Evolutionary conservation across 192 early-diverging fungal species (phyloP), one percentile per base, ranked within the genome.

Genomic region (Entomortierella lignicola): DNA sequence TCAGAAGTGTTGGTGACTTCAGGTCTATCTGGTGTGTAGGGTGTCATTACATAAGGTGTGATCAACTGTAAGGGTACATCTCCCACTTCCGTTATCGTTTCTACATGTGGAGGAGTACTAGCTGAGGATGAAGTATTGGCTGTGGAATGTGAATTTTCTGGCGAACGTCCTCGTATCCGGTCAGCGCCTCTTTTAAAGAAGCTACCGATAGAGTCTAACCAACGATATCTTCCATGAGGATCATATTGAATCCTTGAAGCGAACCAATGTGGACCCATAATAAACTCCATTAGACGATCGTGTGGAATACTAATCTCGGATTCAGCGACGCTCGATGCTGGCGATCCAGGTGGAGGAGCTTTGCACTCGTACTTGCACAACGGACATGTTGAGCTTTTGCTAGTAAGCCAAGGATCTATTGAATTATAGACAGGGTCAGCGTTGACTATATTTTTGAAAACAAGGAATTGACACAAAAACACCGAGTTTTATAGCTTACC

Each of bases 321-420:
- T 0, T 2, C 23, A 3, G 29, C 34, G 5, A 18, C 25, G 41
- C 31, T 37, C 5, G 44, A 4, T 1, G 43, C 68, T 8, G 2
- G 15, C 44, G 15, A 20, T 47, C 44, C 44, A 4, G 44, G 0
- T 4, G 44, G 15, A 0, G 68, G 55, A 8, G 60, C 57, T 37
- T 51, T 57, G n/a, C 66, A 68, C 30, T 84, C 82, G 41, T 68
- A 71, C 41, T 84, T 84, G 44, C 82, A 84, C 37, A 84, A 60
- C 25, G 82, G 82, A 53, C 82, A 84, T 2, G 64, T 66, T 1
- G 82, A 84, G 37, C 77, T 81, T 58, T 81, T 84, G 37, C 77
- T 55, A 25, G 72, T 81, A 8, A 84, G 69, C 82, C 82, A 84
- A 15, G 69, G 72, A 43, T 82, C 81, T 82, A 66, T 10, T n/a